Evolutionary conservation across 345 rosid genomes (phyloP), one percentile per base, ranked within the genome.

Genomic region (Citropsis articulata): DNA sequence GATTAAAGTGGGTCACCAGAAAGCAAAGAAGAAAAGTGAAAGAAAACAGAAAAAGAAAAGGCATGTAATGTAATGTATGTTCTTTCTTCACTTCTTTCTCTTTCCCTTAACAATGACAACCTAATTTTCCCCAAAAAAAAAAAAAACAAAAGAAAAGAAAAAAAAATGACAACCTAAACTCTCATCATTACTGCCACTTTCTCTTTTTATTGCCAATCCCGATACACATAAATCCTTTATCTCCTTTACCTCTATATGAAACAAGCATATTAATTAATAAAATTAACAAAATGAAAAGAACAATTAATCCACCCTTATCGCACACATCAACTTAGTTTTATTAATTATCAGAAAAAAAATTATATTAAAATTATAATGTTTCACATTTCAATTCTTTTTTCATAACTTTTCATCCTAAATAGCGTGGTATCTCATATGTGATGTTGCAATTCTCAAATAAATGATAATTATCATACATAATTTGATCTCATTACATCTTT

Each of bases 161-260:
- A 40, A 38, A 40, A 7, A 78, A 77, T 73, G 80, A 80, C 81
- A 79, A 70, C 76, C 80, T 40, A 85, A 81, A 77, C 78, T 81
- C 78, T 77, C 83, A 86, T 83, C 83, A 86, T 83, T 83, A 77
- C 88, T 83, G 77, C 80, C 84, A 80, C 87, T 78, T 78, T 85
- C 80, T 81, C 77, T 80, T 75, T 84, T 83, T 70, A 75, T 87
- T 87, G 69, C 88, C 76, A 85, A 88, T 88, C 91, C 91, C 91
- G 69, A 88, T 78, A 82, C 80, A 79, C 79, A 77, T 72, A 76
- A 42, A 57, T 77, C 81, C 72, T 80, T 81, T 78, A 78, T 63
- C 63, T 12, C 33, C 60, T 27, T 14, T 27, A 33, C 28, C 73
- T 66, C n/a, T 66, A 14, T 35, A 38, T 66, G 0, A 66, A 31